phyloP scores from a whole-genome alignment of 768 basidiomycete species.

The Agaricus blazei region DNA sequence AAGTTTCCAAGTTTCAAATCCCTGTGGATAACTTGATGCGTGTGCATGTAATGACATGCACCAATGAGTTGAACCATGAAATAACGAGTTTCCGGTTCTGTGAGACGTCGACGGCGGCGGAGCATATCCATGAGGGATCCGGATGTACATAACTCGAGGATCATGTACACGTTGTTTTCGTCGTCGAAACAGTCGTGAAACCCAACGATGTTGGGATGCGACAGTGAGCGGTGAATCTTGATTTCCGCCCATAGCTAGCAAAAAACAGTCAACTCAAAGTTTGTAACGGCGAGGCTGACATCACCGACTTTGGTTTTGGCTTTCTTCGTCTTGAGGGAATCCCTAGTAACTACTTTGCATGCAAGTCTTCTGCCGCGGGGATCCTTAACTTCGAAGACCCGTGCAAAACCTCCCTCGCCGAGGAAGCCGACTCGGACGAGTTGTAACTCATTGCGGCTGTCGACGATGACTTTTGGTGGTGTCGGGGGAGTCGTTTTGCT shows the following conservation, averaged over 20 bases:
- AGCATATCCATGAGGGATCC: conserved; percentile 92
- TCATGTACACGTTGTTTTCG: conserved; percentile 94
- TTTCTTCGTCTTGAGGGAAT: conserved; percentile 89
- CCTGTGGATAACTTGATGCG: conserved; percentile 93
- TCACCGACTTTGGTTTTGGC: conserved; percentile 86
- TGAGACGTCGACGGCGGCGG: conserved; percentile 78
- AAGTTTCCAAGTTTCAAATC: conserved; percentile 96
- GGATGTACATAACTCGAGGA: conserved; percentile 85
- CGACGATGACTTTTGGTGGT: conserved; percentile 70
- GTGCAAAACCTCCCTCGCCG: conserved; percentile 96
- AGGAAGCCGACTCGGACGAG: conserved; percentile 77
- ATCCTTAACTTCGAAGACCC: conserved; percentile 94
- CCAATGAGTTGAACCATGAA: conserved; percentile 94
- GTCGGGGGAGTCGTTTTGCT: conserved; percentile 78
- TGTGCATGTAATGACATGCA: conserved; percentile 97
- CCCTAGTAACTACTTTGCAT: conserved; percentile 94
- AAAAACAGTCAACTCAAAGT: neutral
- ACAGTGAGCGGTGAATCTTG: conserved; percentile 88
- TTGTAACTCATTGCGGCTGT: conserved; percentile 50
- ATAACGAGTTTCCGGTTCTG: conserved; percentile 89
- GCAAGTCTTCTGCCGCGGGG: conserved; percentile 59
- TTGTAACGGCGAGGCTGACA: neutral
- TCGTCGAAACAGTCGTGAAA: conserved; percentile 97
- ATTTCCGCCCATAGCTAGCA: conserved; percentile 94
- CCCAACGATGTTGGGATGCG: conserved; percentile 88